A percentile compares a stretch with the other conserved stretches of the same genome.
Conservation (phyloP, 768 basidiomycete genomes). For the Lactifluus rugatus region DNA sequence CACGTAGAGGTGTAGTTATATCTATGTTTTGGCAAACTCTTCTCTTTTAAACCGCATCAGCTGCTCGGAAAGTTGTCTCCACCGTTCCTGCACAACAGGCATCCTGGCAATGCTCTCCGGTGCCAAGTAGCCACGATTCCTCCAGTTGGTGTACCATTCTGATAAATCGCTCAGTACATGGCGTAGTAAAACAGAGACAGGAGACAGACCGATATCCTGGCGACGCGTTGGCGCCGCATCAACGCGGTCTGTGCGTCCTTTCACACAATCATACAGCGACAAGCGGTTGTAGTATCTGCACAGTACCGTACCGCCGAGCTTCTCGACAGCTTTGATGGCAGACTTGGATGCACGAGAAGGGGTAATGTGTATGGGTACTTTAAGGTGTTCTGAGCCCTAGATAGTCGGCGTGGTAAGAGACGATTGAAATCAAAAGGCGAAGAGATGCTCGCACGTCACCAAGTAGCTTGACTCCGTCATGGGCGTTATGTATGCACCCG, state of each 20-base stretch:
- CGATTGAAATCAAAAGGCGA: neutral
- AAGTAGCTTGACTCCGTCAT: slow-evolving; percentile 87
- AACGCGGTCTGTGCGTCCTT: slow-evolving; percentile 58
- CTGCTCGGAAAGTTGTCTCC: slow-evolving; percentile 54
- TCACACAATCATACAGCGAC: slow-evolving; percentile 69
- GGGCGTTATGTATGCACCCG: slow-evolving; percentile 78
- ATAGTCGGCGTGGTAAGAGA: neutral
- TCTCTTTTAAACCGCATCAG: slow-evolving; percentile 43
- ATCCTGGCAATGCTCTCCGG: slow-evolving; percentile 45
- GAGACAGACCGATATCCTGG: slow-evolving; percentile 65
- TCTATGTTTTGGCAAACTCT: slow-evolving; percentile 28
- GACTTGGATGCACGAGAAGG: slow-evolving; percentile 80
- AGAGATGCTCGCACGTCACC: slow-evolving; percentile 52
- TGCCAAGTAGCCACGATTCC: slow-evolving; percentile 69
- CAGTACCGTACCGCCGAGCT: slow-evolving; percentile 69
- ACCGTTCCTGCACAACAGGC: slow-evolving; percentile 60
- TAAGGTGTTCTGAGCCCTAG: slow-evolving; percentile 60
- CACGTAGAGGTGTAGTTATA: neutral
- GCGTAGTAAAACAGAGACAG: neutral
- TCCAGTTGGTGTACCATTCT: slow-evolving; percentile 75
- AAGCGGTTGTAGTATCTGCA: slow-evolving; percentile 90
- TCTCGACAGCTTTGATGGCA: slow-evolving; percentile 79
- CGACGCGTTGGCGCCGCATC: slow-evolving; percentile 79
- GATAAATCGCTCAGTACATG: neutral
- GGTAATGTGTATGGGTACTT: slow-evolving; percentile 64